phyloP scores from a whole-genome alignment of 176 grass and related monocot species.

The Aegilops speltoides region DNA sequence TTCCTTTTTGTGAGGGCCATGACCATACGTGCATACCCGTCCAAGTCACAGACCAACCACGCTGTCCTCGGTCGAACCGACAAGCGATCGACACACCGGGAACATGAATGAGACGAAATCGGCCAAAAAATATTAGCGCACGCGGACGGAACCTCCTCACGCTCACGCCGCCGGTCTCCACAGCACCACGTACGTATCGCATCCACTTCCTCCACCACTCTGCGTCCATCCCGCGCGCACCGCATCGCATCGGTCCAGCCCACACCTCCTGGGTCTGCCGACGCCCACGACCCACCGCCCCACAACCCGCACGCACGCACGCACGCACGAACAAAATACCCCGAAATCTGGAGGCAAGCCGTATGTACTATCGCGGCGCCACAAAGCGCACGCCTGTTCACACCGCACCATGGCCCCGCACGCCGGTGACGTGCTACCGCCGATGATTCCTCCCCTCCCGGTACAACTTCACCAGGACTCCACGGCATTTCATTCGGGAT shows the following conservation, averaged over 20 bases:
- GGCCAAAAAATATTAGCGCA: not conserved
- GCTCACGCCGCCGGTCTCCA: slow-evolving; percentile 21
- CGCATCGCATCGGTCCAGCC: not conserved
- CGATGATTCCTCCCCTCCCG: not conserved
- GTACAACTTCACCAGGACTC: not conserved
- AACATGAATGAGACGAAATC: not conserved
- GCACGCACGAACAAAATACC: not conserved
- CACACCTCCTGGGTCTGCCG: not conserved
- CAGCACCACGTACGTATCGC: slow-evolving; percentile 3
- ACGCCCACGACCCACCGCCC: not conserved
- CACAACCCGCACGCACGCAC: not conserved
- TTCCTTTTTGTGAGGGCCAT: too few species aligned
- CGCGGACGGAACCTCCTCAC: slow-evolving; percentile 24
- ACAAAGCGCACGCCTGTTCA: slow-evolving; percentile 38
- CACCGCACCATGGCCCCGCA: slow-evolving; percentile 7
- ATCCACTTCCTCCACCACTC: not conserved
- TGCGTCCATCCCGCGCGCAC: not conserved
- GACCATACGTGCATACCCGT: not conserved
- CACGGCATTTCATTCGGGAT: not conserved
- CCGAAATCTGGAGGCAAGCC: not conserved
- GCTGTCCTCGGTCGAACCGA: slow-evolving; percentile 19
- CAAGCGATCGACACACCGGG: slow-evolving; percentile 21
- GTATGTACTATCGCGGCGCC: slow-evolving; percentile 29
- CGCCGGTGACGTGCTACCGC: not conserved
- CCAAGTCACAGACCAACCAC: not conserved